Evolutionary conservation across 139 green algal species (phyloP), one percentile per base, ranked within the genome.

Genomic region (Yamagishiella unicocca): DNA sequence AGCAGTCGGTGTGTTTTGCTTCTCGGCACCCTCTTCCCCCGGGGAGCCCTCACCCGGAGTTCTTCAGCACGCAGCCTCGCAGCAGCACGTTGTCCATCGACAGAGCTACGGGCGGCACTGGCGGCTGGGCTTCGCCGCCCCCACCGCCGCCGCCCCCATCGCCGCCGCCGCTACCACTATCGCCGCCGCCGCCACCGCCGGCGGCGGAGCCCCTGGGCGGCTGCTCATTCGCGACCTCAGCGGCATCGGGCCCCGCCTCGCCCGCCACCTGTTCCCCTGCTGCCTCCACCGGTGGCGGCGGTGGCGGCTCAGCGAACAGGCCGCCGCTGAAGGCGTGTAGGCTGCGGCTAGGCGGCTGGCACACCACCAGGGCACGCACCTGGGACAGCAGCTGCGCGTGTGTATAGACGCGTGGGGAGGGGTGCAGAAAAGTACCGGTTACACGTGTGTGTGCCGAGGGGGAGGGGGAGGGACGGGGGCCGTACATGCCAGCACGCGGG

Each of bases 41-140:
- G n/a, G n/a, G n/a, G n/a, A n/a, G n/a, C 17, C 46, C 55, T 67
- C 86, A 94, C 76, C 93, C 79, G 0, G 92, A 95, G 83, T 97
- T 97, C 31, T 89, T 85, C 22, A 97, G 87, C n/a, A 50, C 77
- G 76, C 88, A 96, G 24, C 95, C 95, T n/a, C 95, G 85, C 84
- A 97, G 88, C 81, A 96, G 88, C 87, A 94, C 62, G 58, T 94
- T 87, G 25, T 83, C 82, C 54, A 90, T 87, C 25, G 77, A 71
- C 5, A 92, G 55, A 6, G 46, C 46, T 37, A 78, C 70, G 19
- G 70, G 2, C 24, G 71, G 42, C 42, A 22, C 42, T 24, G 21
- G 21, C 68, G 14, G 64, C 64, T 9, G 64, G 8, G 31, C 64
- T 14, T 5, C n/a, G 29, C 7, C 8, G 64, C 64, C n/a, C 9